Base-by-base conservation (phyloP, 202 grass and related monocot genomes). In the Saccharum hybrid region DNA sequence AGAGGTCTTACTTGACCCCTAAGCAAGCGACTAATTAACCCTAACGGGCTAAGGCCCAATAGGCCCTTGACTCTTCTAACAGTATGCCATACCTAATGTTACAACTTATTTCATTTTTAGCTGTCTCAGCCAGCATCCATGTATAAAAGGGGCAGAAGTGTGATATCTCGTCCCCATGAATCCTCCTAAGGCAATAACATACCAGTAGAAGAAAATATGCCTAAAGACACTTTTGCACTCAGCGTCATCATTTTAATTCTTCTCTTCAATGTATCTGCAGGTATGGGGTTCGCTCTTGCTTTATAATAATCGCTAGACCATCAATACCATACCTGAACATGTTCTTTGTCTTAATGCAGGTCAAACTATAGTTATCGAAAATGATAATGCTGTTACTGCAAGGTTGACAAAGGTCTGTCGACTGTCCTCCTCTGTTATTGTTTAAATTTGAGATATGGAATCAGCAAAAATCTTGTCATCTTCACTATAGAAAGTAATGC, bases 181-280 rank as follows among this genome's bases (percentile, higher is more conserved):
- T 74, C 48, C 74, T 82, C 67, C 22, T 28, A 54, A 94, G 43
- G 65, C 54, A 45, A 83, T 15, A 83, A 41, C 63, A 42, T 33
- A 83, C n/a, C 57, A 72, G 63, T 61, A 79, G 63, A 90, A 57
- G 39, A 56, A 40, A 71, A 68, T 72, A 97, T 97, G 94, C 63
- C 82, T 80, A 91, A 89, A 77, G 42, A 77, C 51, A 65, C 68
- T 77, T 36, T 86, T 68, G 68, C 85, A 76, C 80, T 93, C 69
- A 8, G 54, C 10, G 26, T 97, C 73, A 34, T 94, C 74, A 63
- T 90, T 68, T 62, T 97, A 83, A 77, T 91, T 70, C 63, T 91
- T 76, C 88, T 93, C 63, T 89, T 88, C 69, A 84, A 88, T 40
- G 63, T 87, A 82, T 88, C 88, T 63, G 80, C 86, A 85, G 68